Evolutionary conservation across 129 eudicot genomes (phyloP).

Genomic region (Pulicaria dysenterica): DNA sequence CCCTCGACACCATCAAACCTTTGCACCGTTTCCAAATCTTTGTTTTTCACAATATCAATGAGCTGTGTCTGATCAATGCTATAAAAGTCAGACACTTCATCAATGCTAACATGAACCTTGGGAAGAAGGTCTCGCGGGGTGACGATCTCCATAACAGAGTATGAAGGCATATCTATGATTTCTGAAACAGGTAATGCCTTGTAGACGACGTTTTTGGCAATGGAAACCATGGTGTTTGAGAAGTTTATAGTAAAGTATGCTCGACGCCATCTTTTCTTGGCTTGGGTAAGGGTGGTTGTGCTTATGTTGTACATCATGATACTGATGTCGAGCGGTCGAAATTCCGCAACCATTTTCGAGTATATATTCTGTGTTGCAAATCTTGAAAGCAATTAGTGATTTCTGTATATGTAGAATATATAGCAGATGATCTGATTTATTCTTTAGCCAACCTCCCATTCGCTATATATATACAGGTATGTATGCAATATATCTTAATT

Average conservation of each 20-base stretch:
- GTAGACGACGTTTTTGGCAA: constrained; percentile 33
- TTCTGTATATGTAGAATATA: too few species aligned
- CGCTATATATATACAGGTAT: not conserved
- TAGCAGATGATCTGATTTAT: not conserved
- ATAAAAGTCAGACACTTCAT: constrained; percentile 1
- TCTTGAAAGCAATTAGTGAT: not conserved
- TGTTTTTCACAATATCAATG: constrained; percentile 43
- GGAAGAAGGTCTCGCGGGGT: not conserved
- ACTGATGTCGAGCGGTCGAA: constrained; percentile 25
- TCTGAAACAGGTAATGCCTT: constrained; percentile 14
- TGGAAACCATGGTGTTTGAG: constrained; percentile 50
- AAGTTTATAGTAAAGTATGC: constrained; percentile 53
- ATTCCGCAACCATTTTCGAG: constrained; percentile 5
- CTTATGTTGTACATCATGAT: constrained; percentile 39
- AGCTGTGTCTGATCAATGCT: constrained; percentile 42
- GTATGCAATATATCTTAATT: too few species aligned
- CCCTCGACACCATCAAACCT: constrained; percentile 47
- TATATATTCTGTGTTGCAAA: not conserved
- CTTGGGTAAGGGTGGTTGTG: constrained; percentile 41
- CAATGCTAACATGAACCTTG: not conserved
- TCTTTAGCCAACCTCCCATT: not conserved
- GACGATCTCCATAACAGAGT: constrained; percentile 43
- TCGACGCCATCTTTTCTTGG: constrained; percentile 72
- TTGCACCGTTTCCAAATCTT: constrained; percentile 38
- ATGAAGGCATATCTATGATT: constrained; percentile 28